These are phyloP conservation scores for Nakaseomyces nivariensis DNA, from an alignment of 1,139 yeast genomes.

Conservation along the genomic window DNA sequence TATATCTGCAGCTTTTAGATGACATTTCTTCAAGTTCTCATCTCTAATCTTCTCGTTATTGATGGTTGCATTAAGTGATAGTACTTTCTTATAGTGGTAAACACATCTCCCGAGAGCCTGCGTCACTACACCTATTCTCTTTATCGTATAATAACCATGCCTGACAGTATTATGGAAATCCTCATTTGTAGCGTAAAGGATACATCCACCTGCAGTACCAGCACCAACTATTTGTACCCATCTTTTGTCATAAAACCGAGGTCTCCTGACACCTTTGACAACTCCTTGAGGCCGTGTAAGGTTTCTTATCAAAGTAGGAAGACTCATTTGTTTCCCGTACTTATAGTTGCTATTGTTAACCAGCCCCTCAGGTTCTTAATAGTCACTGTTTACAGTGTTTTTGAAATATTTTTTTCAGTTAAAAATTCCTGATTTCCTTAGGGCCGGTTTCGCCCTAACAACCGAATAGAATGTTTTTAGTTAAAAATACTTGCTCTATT, in stretches of 20 bases:
- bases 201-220: slow-evolving; percentile 1
- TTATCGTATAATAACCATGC: slow-evolving; percentile 34
- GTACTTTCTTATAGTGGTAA: slow-evolving; percentile 45
- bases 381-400: no score
- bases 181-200: slow-evolving; percentile 32
- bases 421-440: no score
- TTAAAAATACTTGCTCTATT: no score
- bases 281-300: neutral
- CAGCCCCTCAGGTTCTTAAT: no score
- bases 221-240: slow-evolving; percentile 1
- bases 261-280: neutral
- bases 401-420: neutral
- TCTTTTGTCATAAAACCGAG: slow-evolving; percentile 1
- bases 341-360: no score
- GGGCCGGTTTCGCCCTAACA: neutral
- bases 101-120: slow-evolving; percentile 57
- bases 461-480: neutral
- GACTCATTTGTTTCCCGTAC: neutral
- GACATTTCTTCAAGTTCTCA: slow-evolving; percentile 52
- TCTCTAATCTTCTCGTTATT: slow-evolving; percentile 41
- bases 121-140: slow-evolving; percentile 55
- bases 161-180: slow-evolving; percentile 30
- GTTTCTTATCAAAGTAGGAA: neutral
- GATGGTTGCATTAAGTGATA: slow-evolving; percentile 38
- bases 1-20: slow-evolving; percentile 64